Conservation (phyloP, 371 early-diverging fungal genomes). For the Mortierella polycephala region DNA sequence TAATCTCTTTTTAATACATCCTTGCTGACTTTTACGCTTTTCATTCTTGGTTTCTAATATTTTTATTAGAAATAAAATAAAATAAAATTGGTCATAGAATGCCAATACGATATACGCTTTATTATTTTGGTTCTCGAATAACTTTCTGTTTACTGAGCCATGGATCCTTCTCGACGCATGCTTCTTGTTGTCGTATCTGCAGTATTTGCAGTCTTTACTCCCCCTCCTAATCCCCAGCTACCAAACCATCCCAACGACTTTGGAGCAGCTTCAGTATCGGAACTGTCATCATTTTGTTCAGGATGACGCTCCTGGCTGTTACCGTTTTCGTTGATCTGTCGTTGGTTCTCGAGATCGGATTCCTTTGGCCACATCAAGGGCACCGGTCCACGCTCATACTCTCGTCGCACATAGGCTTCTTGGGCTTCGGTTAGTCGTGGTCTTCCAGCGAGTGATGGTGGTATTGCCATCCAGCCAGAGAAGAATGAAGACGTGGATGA, state of each 20-base stretch:
- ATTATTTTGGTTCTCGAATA: no score
- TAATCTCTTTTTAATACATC: no score
- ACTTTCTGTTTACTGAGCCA: no score
- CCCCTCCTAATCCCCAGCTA: no score
- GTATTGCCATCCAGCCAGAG: conserved; percentile 23
- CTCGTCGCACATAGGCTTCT: conserved; percentile 11
- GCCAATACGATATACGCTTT: no score
- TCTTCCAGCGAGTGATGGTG: conserved; percentile 34
- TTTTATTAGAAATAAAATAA: no score
- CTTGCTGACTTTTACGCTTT: no score
- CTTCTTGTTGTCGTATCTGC: no score
- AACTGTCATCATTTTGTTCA: neutral
- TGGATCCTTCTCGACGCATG: no score
- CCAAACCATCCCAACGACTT: neutral
- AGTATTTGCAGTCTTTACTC: no score
- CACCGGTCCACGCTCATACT: conserved; percentile 31
- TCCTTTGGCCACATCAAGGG: conserved; percentile 31
- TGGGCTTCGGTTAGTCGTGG: conserved; percentile 10
- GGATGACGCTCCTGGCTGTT: neutral
- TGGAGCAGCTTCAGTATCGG: neutral
- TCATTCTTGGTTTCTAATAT: no score
- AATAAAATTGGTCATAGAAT: no score
- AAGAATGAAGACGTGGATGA: conserved; percentile 7
- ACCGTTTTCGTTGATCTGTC: neutral
- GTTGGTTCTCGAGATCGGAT: conserved; percentile 18